Evolutionary conservation across 345 rosid species (phyloP).

Genomic region (Murraya koenigii): DNA sequence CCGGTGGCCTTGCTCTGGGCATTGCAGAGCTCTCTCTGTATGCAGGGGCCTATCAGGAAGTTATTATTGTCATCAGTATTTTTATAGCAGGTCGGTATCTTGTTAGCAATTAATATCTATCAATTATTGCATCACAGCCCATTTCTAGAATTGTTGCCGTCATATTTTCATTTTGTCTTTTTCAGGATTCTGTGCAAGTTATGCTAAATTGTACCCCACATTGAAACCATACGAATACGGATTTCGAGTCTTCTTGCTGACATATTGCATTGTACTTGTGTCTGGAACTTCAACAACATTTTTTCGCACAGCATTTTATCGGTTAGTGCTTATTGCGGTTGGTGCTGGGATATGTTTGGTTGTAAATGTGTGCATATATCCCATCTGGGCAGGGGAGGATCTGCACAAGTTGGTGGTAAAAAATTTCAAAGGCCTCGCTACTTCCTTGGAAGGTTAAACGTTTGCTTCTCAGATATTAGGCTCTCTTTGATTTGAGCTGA

Average conservation of each 20-base stretch:
- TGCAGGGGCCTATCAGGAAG: constrained; percentile 47
- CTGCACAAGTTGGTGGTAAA: constrained; percentile 76
- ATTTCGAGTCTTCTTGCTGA: constrained; percentile 82
- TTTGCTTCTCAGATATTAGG: not conserved
- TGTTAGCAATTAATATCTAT: not conserved
- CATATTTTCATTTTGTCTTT: no score
- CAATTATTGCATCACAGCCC: not conserved
- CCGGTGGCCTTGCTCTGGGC: constrained; percentile 78
- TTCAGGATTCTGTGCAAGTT: constrained; percentile 65
- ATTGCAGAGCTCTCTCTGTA: constrained; percentile 54
- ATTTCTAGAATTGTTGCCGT: no score
- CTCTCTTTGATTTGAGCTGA: not conserved
- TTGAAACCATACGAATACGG: constrained; percentile 83
- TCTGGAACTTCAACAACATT: constrained; percentile 63
- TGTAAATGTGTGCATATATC: constrained; percentile 58
- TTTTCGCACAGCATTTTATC: constrained; percentile 51
- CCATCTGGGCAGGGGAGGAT: constrained; percentile 91
- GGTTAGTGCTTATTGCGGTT: constrained; percentile 55
- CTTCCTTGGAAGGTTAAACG: constrained; percentile 68
- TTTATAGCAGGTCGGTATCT: constrained; percentile 66
- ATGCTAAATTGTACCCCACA: constrained; percentile 60
- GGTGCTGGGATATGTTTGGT: constrained; percentile 68
- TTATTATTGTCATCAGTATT: constrained; percentile 50
- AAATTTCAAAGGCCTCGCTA: constrained; percentile 71
- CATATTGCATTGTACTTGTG: constrained; percentile 81